phyloP scores from a whole-genome alignment of 208 protist genomes.

The Angomonas deanei region DNA sequence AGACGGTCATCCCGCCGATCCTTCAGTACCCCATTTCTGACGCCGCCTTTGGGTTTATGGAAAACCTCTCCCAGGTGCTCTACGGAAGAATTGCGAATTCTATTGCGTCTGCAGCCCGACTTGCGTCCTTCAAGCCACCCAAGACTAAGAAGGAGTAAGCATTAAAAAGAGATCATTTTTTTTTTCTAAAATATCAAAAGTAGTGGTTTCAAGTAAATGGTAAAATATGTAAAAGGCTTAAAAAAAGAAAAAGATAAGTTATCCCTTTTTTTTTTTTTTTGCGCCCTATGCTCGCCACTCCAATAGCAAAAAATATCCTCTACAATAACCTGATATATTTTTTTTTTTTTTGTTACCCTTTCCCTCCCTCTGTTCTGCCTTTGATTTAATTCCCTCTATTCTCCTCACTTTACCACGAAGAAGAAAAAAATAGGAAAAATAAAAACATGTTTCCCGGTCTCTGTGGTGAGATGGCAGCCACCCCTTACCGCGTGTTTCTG shows the following conservation, averaged over 20 bases:
- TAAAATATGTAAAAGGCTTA: background rate
- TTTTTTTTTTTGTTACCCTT: background rate
- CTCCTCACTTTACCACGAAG: background rate
- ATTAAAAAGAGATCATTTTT: background rate
- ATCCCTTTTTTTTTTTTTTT: no score
- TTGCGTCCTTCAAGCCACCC: conserved; percentile 44
- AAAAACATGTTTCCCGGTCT: conserved; percentile 67
- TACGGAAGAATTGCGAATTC: conserved; percentile 60
- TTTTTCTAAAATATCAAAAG: conserved; percentile 3
- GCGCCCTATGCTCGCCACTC: no score
- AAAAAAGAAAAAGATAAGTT: background rate
- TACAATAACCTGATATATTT: no score
- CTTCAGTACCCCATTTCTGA: conserved; percentile 82
- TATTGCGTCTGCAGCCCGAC: conserved; percentile 42
- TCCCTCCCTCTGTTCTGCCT: background rate
- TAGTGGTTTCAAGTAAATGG: background rate
- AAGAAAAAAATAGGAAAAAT: conserved; percentile 7
- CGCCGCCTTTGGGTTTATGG: conserved; percentile 73
- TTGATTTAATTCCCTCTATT: background rate
- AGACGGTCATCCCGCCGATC: conserved; percentile 71
- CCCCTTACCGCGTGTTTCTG: conserved; percentile 75
- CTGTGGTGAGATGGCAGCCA: conserved; percentile 60
- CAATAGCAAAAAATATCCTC: no score
- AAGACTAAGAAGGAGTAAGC: background rate
- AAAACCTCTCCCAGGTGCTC: conserved; percentile 60